Evolutionary conservation across 352 stramenopile genomes (phyloP), one percentile per base, ranked within the genome.

Genomic region (Pythium apleroticum): DNA sequence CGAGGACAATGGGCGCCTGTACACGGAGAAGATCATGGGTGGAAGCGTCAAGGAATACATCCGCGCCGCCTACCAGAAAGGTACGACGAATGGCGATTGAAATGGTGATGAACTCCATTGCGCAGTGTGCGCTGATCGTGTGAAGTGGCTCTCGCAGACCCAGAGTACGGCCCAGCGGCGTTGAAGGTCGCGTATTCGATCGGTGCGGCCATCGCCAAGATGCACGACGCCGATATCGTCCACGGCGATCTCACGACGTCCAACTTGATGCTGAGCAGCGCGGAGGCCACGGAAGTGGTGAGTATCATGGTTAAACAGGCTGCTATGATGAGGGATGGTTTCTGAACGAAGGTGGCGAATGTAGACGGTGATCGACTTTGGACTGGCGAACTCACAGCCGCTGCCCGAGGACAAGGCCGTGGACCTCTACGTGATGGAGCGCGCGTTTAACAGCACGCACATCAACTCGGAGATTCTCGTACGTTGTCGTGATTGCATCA

Each of bases 211-310:
- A 89, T 98, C 63, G 93, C 84, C 31, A 91, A 89, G 66, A 95
- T 98, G 80, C 91, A 98, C 71, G 88, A 96, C 75, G 77, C 90
- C 24, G 89, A 96, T 62, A 88, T 98, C 66, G 86, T 98, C 52
- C 93, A 98, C 65, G 93, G 93, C 50, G 93, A 98, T 72, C 75
- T 98, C 46, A 98, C 91, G 43, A 98, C 93, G 25, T 98, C 91
- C 49, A 98, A 98, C 66, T 89, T 98, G 71, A 95, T 98, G 86
- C 69, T 96, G n/a, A 77, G 72, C 60, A 88, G 78, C 50, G 70
- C 82, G 2, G 77, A 85, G n/a, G 76, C 75, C 6, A 83, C 71
- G 0, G 76, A 88, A 52, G 84, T 90, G 69, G 80, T 90, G 52
- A n/a, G 80, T 76, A 1, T 59, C 39, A 11, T 46, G 39, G 15